Evolutionary conservation across 164 flowering plant species (phyloP).

Genomic region (Nelumbo lutea): DNA sequence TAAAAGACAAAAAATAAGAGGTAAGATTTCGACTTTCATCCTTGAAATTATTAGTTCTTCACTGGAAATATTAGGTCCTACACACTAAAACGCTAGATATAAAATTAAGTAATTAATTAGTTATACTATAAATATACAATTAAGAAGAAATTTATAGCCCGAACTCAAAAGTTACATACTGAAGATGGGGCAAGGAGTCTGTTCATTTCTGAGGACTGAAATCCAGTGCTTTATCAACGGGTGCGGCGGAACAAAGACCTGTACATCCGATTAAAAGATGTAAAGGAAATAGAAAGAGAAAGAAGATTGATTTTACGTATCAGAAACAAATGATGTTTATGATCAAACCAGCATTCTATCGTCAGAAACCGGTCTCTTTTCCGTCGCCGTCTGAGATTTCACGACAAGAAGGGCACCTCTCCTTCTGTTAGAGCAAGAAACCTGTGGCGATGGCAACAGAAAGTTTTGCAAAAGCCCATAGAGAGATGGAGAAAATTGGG

Average conservation of each 20-base stretch:
- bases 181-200: conserved; percentile 85
- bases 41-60: no score
- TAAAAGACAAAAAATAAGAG: no score
- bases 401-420: conserved; percentile 19
- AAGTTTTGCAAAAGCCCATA: neutral
- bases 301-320: no score
- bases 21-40: no score
- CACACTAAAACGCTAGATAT: no score
- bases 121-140: no score
- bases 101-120: no score
- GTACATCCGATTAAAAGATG: conserved; percentile 4
- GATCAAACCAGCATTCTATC: conserved; percentile 52
- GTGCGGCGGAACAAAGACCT: conserved; percentile 97
- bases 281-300: neutral
- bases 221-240: conserved; percentile 97
- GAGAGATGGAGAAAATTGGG: neutral
- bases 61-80: no score
- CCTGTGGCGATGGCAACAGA: neutral
- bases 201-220: conserved; percentile 84
- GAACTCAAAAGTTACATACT: conserved; percentile 34
- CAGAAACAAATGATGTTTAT: neutral
- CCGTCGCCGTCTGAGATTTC: conserved; percentile 36
- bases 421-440: conserved; percentile 11
- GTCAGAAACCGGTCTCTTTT: conserved; percentile 26
- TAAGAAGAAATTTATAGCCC: no score